Base-by-base conservation (phyloP, 164 flowering plant genomes). In the Sextonia rubra region DNA sequence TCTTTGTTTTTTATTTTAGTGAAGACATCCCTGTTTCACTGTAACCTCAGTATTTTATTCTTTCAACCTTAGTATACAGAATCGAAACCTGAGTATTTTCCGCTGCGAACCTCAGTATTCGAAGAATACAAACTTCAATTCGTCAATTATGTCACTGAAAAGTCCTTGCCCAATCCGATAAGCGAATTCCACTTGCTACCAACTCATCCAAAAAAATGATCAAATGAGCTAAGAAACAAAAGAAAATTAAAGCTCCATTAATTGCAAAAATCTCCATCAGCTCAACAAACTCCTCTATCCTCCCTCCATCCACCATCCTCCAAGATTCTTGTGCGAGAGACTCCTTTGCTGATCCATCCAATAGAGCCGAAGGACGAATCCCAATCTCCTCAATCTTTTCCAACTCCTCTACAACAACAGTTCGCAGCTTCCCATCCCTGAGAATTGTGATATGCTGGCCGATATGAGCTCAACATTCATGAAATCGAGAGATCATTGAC, bases 181-280 rank as follows among this genome's bases (percentile, higher is more conserved):
- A n/a, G n/a, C n/a, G n/a, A n/a, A n/a, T n/a, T n/a, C 44, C 8
- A 37, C 44, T 37, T 37, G 44, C 44, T 37, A 37, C 44, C 44
- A 37, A 37, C 44, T 37, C 44, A 37, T 37, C 44, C 44, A 37
- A 37, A 37, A n/a, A n/a, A 9, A 37, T 8, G 44, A 37, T 37
- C 44, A 37, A 37, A 37, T 37, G 11, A 37, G 44, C 44, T 37
- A 37, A 37, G 44, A 37, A 37, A 37, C 44, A 62, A 60, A 64
- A 26, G 71, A 61, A 71, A 15, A 55, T 61, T 1, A n/a, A n/a
- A 15, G 5, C 0, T 0, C 2, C 24, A 52, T 47, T 78, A 92
- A 95, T 92, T 60, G 83, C 75, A 63, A 92, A 81, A 65, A 73
- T 69, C 73, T 87, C 96, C 81, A 88, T 69, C 69, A 85, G 73